Percentiles rank a stretch among this genome's conserved stretches.
These are phyloP conservation scores for Seiridium unicorne DNA, from an alignment of 2,329 filamentous ascomycete genomes.

Conservation along the genomic window DNA sequence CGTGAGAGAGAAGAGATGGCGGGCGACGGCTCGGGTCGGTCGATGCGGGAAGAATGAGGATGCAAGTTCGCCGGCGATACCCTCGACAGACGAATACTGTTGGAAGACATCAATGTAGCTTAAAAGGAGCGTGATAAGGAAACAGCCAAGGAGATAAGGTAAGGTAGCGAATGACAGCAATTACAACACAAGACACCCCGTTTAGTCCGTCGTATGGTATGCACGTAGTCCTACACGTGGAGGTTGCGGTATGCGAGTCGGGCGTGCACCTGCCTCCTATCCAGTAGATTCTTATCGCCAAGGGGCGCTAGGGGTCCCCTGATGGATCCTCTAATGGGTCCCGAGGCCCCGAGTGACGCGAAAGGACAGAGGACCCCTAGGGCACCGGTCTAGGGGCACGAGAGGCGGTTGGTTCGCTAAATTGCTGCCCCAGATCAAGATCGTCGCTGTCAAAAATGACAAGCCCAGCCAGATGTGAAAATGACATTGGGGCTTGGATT, in stretches of 20 bases:
- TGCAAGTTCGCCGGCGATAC: slow-evolving; percentile 18
- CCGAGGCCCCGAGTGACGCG: background rate
- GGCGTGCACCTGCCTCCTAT: background rate
- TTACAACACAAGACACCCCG: background rate
- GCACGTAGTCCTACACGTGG: slow-evolving; percentile 5
- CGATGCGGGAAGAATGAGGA: slow-evolving; percentile 12
- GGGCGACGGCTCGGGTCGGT: slow-evolving; percentile 17
- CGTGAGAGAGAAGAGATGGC: slow-evolving; percentile 19
- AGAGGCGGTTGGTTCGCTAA: background rate
- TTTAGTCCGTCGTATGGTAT: background rate
- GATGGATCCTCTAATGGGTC: background rate
- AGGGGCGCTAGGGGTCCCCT: slow-evolving; percentile 3
- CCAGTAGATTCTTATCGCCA: background rate
- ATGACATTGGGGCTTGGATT: no score
- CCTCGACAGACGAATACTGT: slow-evolving; percentile 24
- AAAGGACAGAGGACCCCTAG: background rate
- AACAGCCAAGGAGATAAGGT: slow-evolving; percentile 1
- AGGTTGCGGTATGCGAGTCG: slow-evolving; percentile 5
- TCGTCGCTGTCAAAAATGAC: no score
- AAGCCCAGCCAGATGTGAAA: no score
- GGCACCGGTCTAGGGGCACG: background rate
- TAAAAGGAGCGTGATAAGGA: slow-evolving; percentile 5
- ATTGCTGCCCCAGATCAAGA: background rate
- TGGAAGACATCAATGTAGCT: slow-evolving; percentile 20
- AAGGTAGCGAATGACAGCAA: background rate